phyloP scores from a whole-genome alignment of 179 eudicot species.

The Spinacia oleracea region DNA sequence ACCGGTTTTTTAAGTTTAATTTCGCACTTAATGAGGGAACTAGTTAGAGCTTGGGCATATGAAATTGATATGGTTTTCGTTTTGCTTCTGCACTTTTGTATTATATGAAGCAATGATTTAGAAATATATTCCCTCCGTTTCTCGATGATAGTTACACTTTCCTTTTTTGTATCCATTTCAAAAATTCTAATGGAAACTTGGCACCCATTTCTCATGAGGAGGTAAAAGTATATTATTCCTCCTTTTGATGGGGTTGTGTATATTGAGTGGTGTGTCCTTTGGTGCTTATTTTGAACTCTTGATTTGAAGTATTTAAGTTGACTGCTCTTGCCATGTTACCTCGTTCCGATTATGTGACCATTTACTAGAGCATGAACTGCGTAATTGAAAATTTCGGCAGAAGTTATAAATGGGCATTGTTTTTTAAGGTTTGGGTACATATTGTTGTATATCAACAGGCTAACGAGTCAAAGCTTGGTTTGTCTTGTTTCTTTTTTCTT shows the following conservation, averaged over 20 bases:
- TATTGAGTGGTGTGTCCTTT: too few species aligned
- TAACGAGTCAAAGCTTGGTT: neutral
- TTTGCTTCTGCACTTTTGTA: neutral
- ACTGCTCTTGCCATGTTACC: neutral
- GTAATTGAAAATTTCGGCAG: neutral
- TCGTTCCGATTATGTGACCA: neutral
- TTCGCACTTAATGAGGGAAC: neutral
- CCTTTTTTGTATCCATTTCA: too few species aligned
- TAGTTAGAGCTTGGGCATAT: neutral
- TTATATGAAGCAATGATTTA: neutral
- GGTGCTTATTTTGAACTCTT: neutral
- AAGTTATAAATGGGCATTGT: neutral
- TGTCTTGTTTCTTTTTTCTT: neutral
- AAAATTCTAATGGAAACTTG: constrained; percentile 53
- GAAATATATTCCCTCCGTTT: too few species aligned
- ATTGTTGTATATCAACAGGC: neutral
- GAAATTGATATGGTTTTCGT: neutral
- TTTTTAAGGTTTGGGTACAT: constrained; percentile 4
- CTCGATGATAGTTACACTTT: too few species aligned
- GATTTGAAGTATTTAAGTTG: neutral
- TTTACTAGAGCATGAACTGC: neutral
- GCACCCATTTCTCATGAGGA: constrained; percentile 69
- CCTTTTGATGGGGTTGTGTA: neutral
- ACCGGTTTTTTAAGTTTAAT: neutral
- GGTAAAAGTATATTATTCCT: constrained; percentile 42